Percentiles rank a stretch among this genome's conserved stretches.
These are phyloP conservation scores for Albifimbria verrucaria DNA, from an alignment of 2,329 filamentous ascomycete genomes.

Conservation along the genomic window DNA sequence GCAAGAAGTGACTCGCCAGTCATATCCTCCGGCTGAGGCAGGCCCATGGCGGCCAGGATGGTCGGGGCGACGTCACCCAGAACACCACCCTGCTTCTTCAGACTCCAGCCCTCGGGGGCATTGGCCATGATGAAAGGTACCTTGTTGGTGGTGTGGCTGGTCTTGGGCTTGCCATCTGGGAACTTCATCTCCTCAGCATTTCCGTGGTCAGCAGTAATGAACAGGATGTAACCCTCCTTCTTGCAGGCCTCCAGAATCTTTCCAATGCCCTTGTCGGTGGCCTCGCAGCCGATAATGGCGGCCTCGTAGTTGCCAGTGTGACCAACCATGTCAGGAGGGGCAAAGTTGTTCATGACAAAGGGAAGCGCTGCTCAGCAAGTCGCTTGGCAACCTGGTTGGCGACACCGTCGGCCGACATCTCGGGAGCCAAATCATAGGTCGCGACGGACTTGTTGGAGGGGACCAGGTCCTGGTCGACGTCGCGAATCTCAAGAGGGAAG, in stretches of 20 bases:
- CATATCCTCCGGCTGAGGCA: constrained; percentile 90
- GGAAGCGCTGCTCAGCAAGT: constrained; percentile 79
- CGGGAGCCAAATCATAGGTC: constrained; percentile 91
- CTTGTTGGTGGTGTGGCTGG: constrained; percentile 95
- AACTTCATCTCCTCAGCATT: constrained; percentile 99
- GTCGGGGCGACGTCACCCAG: constrained; percentile 97
- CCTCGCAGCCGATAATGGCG: constrained; percentile 76
- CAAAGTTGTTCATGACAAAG: constrained; percentile 99
- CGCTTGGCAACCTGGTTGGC: constrained; percentile 88
- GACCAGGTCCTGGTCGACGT: constrained; percentile 74
- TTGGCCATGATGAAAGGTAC: constrained; percentile 99
- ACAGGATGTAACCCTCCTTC: constrained; percentile 87
- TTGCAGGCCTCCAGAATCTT: constrained; percentile 91
- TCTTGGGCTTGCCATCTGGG: constrained; percentile 93
- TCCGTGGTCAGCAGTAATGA: constrained; percentile 94
- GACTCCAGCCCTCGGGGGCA: constrained; percentile 81
- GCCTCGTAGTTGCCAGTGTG: constrained; percentile 98
- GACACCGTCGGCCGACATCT: constrained; percentile 92
- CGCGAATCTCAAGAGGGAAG: constrained; percentile 86
- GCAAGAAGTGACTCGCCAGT: constrained; percentile 79
- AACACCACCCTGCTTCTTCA: constrained; percentile 84
- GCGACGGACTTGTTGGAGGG: constrained; percentile 85
- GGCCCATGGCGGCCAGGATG: constrained; percentile 82
- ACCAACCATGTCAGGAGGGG: constrained; percentile 97
- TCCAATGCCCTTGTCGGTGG: constrained; percentile 92